Evolutionary conservation across 2,329 filamentous ascomycete species (phyloP), one percentile per base, ranked within the genome.

Genomic region (Macrophomina pseudophaseolina): DNA sequence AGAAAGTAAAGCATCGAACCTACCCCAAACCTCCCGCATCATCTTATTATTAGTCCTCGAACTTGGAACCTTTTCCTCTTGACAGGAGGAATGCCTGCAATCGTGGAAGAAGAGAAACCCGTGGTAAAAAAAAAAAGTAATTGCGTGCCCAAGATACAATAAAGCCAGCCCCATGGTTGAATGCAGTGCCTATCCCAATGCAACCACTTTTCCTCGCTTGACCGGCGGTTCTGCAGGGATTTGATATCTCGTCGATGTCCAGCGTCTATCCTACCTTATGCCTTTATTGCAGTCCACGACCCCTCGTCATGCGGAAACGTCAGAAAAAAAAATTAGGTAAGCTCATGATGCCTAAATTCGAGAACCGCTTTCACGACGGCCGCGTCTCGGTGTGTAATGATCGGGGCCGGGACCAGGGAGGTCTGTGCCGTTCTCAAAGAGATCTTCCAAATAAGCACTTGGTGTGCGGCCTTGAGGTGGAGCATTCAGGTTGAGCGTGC

Each of bases 391-490:
- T 8, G 33, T 42, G 46, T 64, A 38, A 18, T 64, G 60, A 56
- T 63, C 56, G 49, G 66, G 52, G 2, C 66, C 38, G 3, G 51
- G 30, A 6, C 51, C 51, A 6, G 49, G 46, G 8, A 54, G 76
- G 60, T 74, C 76, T 28, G 80, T 81, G 73, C 93, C 90, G 69
- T 91, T 91, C 74, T 93, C 92, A 68, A 97, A 90, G 59, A 98
- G 80, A 76, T 97, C 93, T 68, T 98, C 94, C 46, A 98, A 83
- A 76, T 93, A 97, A 18, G 93, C 92, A 76, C 92, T 97, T 0
- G 94, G 94, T 16, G 93, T 91, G 66, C 94, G 85, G 66, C 88
- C 88, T 14, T 88, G 84, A 3, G 71, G 74, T 12, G 90, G 85
- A 66, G 87, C 84, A 69, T 88, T 90, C 38, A 89, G 72, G 68